phyloP scores from a whole-genome alignment of 2,329 filamentous ascomycete genomes.

The Rutstroemia sp. region DNA sequence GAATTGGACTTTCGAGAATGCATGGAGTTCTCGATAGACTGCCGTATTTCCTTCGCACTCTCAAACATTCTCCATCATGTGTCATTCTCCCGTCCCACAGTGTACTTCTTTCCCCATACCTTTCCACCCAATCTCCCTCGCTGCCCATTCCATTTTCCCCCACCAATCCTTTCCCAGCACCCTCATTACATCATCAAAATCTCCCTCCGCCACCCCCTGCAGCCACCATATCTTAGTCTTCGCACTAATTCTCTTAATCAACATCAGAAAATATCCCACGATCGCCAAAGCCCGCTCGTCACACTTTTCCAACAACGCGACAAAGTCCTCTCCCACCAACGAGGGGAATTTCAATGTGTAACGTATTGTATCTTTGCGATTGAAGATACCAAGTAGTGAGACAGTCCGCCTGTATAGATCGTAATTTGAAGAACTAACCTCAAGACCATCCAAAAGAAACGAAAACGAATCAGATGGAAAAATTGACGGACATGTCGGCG shows the following conservation, averaged over 20 bases:
- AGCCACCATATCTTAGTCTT: background rate
- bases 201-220: background rate
- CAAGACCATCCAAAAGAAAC: background rate
- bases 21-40: too few species aligned
- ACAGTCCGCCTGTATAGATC: background rate
- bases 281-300: background rate
- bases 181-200: background rate
- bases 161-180: background rate
- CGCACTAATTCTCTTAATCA: background rate
- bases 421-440: background rate
- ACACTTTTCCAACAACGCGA: background rate
- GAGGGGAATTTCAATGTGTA: background rate
- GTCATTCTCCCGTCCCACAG: too few species aligned
- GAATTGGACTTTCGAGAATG: too few species aligned
- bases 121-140: background rate
- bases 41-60: too few species aligned
- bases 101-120: too few species aligned
- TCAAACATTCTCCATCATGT: too few species aligned
- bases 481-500: background rate
- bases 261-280: conserved; percentile 3
- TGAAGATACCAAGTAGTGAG: background rate
- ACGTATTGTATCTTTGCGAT: background rate
- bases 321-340: background rate
- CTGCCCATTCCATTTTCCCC: background rate
- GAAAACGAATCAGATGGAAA: too few species aligned